Evolutionary conservation across 805 yeast species (phyloP).

Genomic region (Metschnikowia cerradonensis): DNA sequence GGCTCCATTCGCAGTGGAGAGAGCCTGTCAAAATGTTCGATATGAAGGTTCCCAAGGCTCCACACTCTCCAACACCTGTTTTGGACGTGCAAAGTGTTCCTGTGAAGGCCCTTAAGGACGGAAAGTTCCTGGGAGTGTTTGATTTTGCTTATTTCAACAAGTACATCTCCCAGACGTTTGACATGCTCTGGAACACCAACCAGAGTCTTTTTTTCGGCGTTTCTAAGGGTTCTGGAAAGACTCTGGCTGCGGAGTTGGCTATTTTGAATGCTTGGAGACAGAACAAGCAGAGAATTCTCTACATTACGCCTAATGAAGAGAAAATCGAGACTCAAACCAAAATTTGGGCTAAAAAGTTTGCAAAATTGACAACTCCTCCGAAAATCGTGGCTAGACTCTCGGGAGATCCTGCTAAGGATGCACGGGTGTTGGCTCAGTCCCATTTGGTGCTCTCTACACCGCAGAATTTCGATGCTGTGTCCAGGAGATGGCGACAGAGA

Average conservation of each 20-base stretch:
- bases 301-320: constrained; percentile 61
- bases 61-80: constrained; percentile 59
- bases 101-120: constrained; percentile 43
- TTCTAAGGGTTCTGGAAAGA: constrained; percentile 74
- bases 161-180: constrained; percentile 70
- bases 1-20: constrained; percentile 74
- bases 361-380: constrained; percentile 48
- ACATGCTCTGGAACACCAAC: constrained; percentile 51
- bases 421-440: constrained; percentile 50
- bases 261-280: constrained; percentile 68
- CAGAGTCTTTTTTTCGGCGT: constrained; percentile 65
- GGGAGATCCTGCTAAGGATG: constrained; percentile 49
- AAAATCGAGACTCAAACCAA: constrained; percentile 44
- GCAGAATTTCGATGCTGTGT: constrained; percentile 63
- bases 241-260: constrained; percentile 68
- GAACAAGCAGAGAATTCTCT: constrained; percentile 66
- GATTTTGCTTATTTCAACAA: constrained; percentile 57
- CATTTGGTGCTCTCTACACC: constrained; percentile 80
- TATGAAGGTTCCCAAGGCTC: constrained; percentile 56
- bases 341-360: constrained; percentile 52
- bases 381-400: constrained; percentile 54
- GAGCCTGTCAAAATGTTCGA: constrained; percentile 54
- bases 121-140: constrained; percentile 46
- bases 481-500: constrained; percentile 81
- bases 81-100: constrained; percentile 50